A percentile compares a stretch with the other conserved stretches of the same genome.
phyloP scores from a whole-genome alignment of 2,329 filamentous ascomycete species.

The Fusarium cicatricum region DNA sequence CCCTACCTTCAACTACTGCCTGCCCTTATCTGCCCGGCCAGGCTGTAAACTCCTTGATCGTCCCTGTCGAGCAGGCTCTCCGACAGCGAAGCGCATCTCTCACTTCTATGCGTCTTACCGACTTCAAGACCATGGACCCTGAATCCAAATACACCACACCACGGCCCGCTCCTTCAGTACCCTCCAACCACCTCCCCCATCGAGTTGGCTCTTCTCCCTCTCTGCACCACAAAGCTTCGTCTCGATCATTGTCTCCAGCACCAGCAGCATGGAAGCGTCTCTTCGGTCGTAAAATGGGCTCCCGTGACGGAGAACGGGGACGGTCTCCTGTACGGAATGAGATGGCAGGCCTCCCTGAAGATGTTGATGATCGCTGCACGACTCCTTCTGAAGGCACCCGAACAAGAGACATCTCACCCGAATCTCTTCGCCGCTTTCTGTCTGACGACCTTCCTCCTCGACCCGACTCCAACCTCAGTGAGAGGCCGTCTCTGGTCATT shows the following conservation, averaged over 20 bases:
- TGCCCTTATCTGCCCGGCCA: constrained; percentile 92
- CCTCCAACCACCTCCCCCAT: constrained; percentile 29
- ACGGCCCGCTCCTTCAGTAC: constrained; percentile 59
- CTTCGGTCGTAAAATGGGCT: constrained; percentile 54
- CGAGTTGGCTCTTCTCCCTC: constrained; percentile 46
- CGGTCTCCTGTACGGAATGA: constrained; percentile 44
- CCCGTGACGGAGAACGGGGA: constrained; percentile 46
- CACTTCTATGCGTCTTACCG: constrained; percentile 64
- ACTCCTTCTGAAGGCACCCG: constrained; percentile 52
- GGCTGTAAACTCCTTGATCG: constrained; percentile 81
- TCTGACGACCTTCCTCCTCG: constrained; percentile 53
- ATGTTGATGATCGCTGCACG: constrained; percentile 29
- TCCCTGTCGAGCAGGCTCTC: constrained; percentile 74
- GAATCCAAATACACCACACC: constrained; percentile 78
- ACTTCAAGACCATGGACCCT: constrained; percentile 80
- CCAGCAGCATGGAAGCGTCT: constrained; percentile 60
- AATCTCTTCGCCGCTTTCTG: constrained; percentile 61
- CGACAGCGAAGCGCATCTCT: constrained; percentile 71
- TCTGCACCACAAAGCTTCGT: constrained; percentile 51
- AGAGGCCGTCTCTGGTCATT: constrained; percentile 46
- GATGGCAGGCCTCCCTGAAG: constrained; percentile 11
- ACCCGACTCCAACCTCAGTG: constrained; percentile 39
- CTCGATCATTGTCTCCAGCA: constrained; percentile 57
- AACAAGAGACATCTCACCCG: constrained; percentile 63
- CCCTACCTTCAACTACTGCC: constrained; percentile 75